Base-by-base conservation (phyloP, 495 filamentous ascomycete species). In the Stereocaulon alpinum region DNA sequence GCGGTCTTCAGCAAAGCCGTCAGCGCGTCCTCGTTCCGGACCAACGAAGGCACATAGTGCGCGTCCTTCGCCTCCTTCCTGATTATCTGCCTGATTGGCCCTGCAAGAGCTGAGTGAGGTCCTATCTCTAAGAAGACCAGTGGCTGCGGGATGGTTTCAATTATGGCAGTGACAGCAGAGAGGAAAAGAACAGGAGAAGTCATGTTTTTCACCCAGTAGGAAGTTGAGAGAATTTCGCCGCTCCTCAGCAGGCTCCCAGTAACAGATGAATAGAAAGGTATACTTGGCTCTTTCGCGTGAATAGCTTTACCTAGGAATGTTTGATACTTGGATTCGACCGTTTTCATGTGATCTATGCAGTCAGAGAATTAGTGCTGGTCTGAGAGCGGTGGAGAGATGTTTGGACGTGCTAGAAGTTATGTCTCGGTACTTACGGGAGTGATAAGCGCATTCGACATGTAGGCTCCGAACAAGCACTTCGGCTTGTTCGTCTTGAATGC, bases 101-200 rank as follows among this genome's bases (percentile, higher is more conserved):
- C 80, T 22, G 76, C 69, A 4, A 88, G 72, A 2, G 81, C 78
- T 1, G 74, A 68, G 61, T 86, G 83, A 1, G 85, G 84, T 0
- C 85, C 84, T 27, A 86, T 70, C 61, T 86, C 83, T 2, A 82
- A 66, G 2, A 71, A 32, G 40, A 63, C 49, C 20, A 44, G 40
- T 22, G 27, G 17, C 17, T 47, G 45, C 20, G 30, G 40, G 14
- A 43, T 17, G 12, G 27, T 37, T 6, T 20, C 40, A n/a, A 27
- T 56, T 22, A 56, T 50, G 17, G 22, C 61, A 27, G n/a, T n/a
- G 22, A 68, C 48, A 0, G 69, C 68, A 3, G 57, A 9, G 7
- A 40, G 15, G 63, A 77, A 77, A 0, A 68, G 48, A 0, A 77
- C 73, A 1, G 74, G 73, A 2, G 58, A 67, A 30, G 68, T 68